Evolutionary conservation across 371 early-diverging fungal species (phyloP).

Genomic region (Zopfochytrium polystomum): DNA sequence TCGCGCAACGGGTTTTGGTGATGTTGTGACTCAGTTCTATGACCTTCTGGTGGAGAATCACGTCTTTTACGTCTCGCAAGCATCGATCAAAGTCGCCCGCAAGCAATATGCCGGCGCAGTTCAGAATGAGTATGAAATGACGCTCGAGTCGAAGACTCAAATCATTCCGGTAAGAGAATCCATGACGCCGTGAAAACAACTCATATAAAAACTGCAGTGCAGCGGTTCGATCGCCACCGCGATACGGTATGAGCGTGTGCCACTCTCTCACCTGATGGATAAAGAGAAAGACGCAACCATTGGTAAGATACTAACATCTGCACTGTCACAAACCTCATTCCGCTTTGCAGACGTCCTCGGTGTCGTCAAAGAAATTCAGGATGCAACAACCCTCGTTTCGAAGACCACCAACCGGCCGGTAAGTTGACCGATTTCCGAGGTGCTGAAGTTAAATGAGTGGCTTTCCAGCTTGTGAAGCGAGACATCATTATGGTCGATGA

Average conservation of each 20-base stretch:
- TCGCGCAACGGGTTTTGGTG: constrained; percentile 84
- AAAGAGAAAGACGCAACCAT: constrained; percentile 63
- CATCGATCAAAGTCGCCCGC: constrained; percentile 79
- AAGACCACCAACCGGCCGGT: constrained; percentile 69
- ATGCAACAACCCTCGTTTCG: constrained; percentile 60
- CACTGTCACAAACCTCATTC: not conserved
- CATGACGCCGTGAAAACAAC: not conserved
- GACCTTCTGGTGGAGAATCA: constrained; percentile 72
- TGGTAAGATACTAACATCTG: constrained; percentile 43
- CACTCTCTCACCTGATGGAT: constrained; percentile 59
- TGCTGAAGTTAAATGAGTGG: not conserved
- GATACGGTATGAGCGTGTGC: constrained; percentile 67
- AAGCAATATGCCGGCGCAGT: constrained; percentile 73
- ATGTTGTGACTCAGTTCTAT: constrained; percentile 72
- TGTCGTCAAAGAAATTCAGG: constrained; percentile 68
- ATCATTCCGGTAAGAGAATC: constrained; percentile 57
- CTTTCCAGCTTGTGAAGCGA: constrained; percentile 68
- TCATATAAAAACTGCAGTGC: constrained; percentile 48
- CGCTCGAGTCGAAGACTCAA: constrained; percentile 66
- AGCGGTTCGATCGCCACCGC: constrained; percentile 61
- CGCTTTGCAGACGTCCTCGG: constrained; percentile 69
- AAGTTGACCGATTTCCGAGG: constrained; percentile 23
- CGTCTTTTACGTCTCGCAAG: constrained; percentile 82
- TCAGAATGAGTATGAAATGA: constrained; percentile 90
- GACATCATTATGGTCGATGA: constrained; percentile 84